A percentile compares a stretch with the other conserved stretches of the same genome.
Conservation (phyloP, 192 early-diverging fungal genomes). For the Backusella tarrabulga region DNA sequence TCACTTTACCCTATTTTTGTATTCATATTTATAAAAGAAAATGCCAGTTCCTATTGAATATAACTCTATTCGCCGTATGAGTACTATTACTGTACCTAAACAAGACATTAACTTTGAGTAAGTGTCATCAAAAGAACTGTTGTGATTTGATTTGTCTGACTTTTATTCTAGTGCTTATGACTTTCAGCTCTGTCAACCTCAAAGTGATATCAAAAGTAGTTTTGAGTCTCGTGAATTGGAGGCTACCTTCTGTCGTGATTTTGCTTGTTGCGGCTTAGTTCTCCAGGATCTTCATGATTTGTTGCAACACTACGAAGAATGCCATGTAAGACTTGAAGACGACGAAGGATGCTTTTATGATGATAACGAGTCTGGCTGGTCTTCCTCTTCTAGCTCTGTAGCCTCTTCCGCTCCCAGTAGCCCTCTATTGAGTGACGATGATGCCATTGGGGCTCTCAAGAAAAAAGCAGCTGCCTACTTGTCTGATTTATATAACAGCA, state of each 20-base stretch:
- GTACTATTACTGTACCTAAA: conserved; percentile 31
- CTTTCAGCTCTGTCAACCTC: conserved; percentile 27
- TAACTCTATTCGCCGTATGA: conserved; percentile 26
- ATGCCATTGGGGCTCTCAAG: conserved; percentile 24
- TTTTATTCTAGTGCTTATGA: conserved; percentile 25
- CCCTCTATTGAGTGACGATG: conserved; percentile 20
- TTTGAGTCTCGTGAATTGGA: conserved; percentile 76
- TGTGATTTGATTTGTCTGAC: not conserved
- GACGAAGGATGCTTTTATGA: conserved; percentile 65
- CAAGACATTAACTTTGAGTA: conserved; percentile 42
- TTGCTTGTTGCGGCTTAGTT: conserved; percentile 89
- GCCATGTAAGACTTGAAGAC: conserved; percentile 85
- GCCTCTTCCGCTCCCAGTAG: conserved; percentile 11
- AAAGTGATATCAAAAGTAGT: conserved; percentile 27
- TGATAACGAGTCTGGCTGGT: conserved; percentile 23
- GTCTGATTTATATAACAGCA: conserved; percentile 24
- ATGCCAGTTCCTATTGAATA: conserved; percentile 40
- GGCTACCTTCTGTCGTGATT: conserved; percentile 92
- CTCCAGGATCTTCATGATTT: conserved; percentile 92
- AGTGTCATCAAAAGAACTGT: conserved; percentile 1
- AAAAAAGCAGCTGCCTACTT: conserved; percentile 36
- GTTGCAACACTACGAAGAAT: conserved; percentile 95
- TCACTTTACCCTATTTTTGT: not conserved
- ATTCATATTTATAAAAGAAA: not conserved
- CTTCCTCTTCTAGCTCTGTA: conserved; percentile 10